Conservation (phyloP, 208 protist genomes). For the Trypanosoma platydactyli region DNA sequence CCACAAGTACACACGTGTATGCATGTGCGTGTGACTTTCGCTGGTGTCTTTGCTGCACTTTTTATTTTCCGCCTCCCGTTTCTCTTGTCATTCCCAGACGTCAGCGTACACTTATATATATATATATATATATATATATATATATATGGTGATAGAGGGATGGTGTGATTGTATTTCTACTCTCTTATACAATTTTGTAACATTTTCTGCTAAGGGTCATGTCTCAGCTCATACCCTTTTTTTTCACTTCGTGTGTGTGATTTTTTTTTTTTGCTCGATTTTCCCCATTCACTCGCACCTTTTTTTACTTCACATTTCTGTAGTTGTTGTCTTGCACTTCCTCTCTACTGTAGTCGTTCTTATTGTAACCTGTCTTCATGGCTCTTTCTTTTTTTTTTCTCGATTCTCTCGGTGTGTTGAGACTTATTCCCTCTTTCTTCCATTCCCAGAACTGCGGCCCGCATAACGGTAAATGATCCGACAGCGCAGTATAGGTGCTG, state of each 20-base stretch:
- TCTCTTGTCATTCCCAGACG: not conserved
- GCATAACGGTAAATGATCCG: conserved; percentile 13
- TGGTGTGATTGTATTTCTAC: conserved; percentile 1
- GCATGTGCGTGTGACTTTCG: no score
- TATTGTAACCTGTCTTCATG: conserved; percentile 19
- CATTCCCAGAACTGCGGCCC: not conserved
- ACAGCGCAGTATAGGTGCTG: conserved; percentile 11
- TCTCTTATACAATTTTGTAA: not conserved
- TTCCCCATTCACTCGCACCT: not conserved
- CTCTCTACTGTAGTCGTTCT: not conserved
- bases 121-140: conserved; percentile 20
- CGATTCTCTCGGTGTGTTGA: conserved; percentile 1
- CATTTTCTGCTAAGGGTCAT: no score
- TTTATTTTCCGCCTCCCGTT: conserved; percentile 9
- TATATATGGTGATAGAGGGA: conserved; percentile 9
- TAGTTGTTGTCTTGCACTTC: conserved; percentile 2
- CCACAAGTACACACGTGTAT: no score
- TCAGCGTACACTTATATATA: not conserved
- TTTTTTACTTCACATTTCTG: conserved; percentile 7
- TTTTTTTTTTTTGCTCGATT: conserved; percentile 8
- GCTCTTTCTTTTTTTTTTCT: conserved; percentile 6
- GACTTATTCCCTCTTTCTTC: no score
- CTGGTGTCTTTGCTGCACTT: conserved; percentile 16
- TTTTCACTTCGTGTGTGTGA: conserved; percentile 1
- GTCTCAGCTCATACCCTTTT: no score